These are phyloP conservation scores for Mycena olivaceomarginata DNA, from an alignment of 768 basidiomycete species.

Conservation along the genomic window DNA sequence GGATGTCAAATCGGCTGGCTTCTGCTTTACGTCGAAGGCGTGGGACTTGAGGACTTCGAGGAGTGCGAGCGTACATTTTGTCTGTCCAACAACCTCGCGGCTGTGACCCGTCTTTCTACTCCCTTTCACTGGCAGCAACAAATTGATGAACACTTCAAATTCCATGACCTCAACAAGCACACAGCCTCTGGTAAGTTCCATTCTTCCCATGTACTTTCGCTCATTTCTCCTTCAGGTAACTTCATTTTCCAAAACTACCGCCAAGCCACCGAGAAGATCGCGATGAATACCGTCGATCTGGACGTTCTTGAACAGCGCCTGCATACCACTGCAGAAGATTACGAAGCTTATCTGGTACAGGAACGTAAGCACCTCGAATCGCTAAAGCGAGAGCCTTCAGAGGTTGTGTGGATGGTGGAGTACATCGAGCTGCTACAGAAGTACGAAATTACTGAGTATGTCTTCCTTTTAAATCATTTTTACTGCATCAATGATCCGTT, in stretches of 20 bases:
- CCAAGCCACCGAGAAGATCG: slow-evolving; percentile 21
- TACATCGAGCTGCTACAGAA: neutral
- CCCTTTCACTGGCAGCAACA: slow-evolving; percentile 49
- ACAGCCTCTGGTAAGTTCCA: slow-evolving; percentile 33
- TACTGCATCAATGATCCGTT: no score
- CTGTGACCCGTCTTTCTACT: slow-evolving; percentile 39
- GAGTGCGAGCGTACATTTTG: slow-evolving; percentile 52
- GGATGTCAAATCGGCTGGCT: slow-evolving; percentile 49
- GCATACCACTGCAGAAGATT: neutral
- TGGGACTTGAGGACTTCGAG: slow-evolving; percentile 54
- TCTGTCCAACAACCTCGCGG: slow-evolving; percentile 51
- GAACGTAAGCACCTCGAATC: no score
- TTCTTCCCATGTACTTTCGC: no score
- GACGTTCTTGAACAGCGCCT: neutral
- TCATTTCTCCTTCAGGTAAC: slow-evolving; percentile 1
- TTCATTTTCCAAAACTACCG: slow-evolving; percentile 32
- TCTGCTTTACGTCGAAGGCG: slow-evolving; percentile 50
- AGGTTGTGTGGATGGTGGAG: no score
- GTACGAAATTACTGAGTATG: no score
- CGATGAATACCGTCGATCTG: neutral
- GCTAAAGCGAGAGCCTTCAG: no score
- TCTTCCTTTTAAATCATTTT: no score
- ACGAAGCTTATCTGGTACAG: neutral
- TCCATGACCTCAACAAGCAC: slow-evolving; percentile 47
- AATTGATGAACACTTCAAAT: slow-evolving; percentile 47